Base-by-base conservation (phyloP, 2,329 filamentous ascomycete genomes). In the Teratosphaeria viscida region DNA sequence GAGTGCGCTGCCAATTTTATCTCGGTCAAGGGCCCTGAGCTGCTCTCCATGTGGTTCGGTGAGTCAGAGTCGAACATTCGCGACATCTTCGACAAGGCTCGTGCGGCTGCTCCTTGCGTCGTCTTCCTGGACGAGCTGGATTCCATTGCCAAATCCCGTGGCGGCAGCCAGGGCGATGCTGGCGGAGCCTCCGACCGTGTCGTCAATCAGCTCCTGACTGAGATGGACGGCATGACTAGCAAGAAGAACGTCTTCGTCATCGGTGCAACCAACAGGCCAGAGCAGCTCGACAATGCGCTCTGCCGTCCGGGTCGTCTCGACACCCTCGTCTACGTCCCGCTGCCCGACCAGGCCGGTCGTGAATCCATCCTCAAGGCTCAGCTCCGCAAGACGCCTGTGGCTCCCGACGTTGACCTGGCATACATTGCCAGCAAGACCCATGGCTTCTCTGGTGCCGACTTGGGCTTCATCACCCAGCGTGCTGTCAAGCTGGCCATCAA, bases 241-340 rank as follows among this genome's bases (percentile, higher is more conserved):
- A 99, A 99, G 89, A 99, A 99, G 89, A 99, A 99, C 75, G 94
- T 99, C 65, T 99, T 99, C 78, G 94, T 99, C 66, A 99, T 99
- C 70, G 94, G 94, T 75, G 94, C 94, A 54, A 99, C 94, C 77
- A 99, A 99, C 82, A 85, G 94, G 81, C 94, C 94, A 52, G 94
- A 99, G 81, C 94, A 97, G 81, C 89, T 99, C 62, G 94, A 99
- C 77, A 94, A 94, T 74, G 94, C 94, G 68, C 84, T 99, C 69
- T 96, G 92, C 84, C 92, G 94, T 84, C 94, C 94, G 60, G 94
- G 94, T 68, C 94, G 94, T 91, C 88, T 99, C 55, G 94, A 99
- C 77, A 97, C 92, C 43, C 86, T 99, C 67, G 94, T 99, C 76
- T 99, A 99, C 75, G 94, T 99, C 68, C 94, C 94, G 67, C 85